A percentile compares a stretch with the other conserved stretches of the same genome.
Conservation (phyloP, 495 filamentous ascomycete genomes). For the Aspergillus olivimuriae region DNA sequence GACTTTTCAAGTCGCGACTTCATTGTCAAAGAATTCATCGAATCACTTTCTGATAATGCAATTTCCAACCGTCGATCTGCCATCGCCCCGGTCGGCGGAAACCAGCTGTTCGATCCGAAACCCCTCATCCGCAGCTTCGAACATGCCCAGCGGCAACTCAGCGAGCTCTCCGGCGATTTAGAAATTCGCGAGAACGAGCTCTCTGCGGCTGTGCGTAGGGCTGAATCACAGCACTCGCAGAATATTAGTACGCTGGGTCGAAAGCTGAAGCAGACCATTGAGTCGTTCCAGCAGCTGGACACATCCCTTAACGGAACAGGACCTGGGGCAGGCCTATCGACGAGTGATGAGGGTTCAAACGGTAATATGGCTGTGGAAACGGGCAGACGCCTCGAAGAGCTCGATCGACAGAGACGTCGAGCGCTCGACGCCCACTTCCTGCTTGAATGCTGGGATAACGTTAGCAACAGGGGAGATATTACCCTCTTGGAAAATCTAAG, state of each 20-base stretch:
- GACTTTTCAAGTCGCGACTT: conserved; percentile 86
- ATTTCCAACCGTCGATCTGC: conserved; percentile 70
- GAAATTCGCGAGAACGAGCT: conserved; percentile 85
- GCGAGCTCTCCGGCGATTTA: conserved; percentile 75
- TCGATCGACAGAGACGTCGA: conserved; percentile 84
- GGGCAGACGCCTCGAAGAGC: conserved; percentile 84
- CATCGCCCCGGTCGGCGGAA: conserved; percentile 35
- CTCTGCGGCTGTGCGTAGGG: conserved; percentile 78
- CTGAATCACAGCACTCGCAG: conserved; percentile 85
- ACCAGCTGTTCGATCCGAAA: conserved; percentile 90
- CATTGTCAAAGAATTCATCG: conserved; percentile 96
- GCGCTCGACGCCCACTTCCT: conserved; percentile 92
- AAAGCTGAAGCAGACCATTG: conserved; percentile 86
- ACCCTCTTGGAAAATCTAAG: conserved; percentile 75
- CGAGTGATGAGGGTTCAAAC: conserved; percentile 53
- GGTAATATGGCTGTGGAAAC: conserved; percentile 91
- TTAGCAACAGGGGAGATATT: conserved; percentile 77
- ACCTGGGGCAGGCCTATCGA: conserved; percentile 31
- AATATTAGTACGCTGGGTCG: conserved; percentile 76
- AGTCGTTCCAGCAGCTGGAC: conserved; percentile 84
- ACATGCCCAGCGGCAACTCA: conserved; percentile 71
- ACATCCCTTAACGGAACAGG: conserved; percentile 56
- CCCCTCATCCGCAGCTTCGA: conserved; percentile 95
- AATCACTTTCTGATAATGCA: conserved; percentile 80
- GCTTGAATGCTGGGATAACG: conserved; percentile 92